These are phyloP conservation scores for Lotus japonicus DNA, from an alignment of 306 rosid species.

Conservation along the genomic window DNA sequence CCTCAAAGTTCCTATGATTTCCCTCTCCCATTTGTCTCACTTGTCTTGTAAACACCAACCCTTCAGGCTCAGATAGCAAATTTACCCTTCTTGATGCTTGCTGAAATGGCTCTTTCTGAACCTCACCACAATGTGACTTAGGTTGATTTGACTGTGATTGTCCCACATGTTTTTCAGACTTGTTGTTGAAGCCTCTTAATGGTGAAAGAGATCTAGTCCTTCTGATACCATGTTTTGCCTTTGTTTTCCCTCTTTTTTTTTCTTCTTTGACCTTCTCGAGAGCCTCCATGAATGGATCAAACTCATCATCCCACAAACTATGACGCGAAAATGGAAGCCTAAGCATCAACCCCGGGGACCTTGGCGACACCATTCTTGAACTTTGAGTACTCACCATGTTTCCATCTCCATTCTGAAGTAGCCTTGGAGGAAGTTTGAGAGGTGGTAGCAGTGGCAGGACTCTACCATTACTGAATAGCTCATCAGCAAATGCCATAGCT, in stretches of 20 bases:
- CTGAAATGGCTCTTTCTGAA: slow-evolving; percentile 10
- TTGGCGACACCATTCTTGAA: slow-evolving; percentile 27
- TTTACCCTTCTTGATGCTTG: slow-evolving; percentile 10
- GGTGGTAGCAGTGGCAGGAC: slow-evolving; percentile 55
- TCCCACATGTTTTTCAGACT: neutral
- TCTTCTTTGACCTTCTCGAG: slow-evolving; percentile 53
- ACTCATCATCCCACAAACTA: slow-evolving; percentile 64
- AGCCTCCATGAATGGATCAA: slow-evolving; percentile 83
- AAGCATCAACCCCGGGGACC: slow-evolving; percentile 37
- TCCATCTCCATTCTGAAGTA: slow-evolving; percentile 21
- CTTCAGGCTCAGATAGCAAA: slow-evolving; percentile 42
- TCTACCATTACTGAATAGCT: slow-evolving; percentile 65
- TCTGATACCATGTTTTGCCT: slow-evolving; percentile 16
- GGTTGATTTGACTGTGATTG: neutral
- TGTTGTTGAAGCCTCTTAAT: slow-evolving; percentile 14
- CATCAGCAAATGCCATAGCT: slow-evolving; percentile 76
- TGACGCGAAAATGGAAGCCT: slow-evolving; percentile 27
- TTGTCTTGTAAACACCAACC: slow-evolving; percentile 40
- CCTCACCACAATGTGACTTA: slow-evolving; percentile 13
- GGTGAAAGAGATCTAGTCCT: slow-evolving; percentile 46
- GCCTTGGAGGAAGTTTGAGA: slow-evolving; percentile 85
- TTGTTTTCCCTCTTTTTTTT: slow-evolving; percentile 33
- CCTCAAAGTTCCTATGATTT: slow-evolving; percentile 2
- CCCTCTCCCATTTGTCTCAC: slow-evolving; percentile 34
- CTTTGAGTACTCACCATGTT: slow-evolving; percentile 7